Base-by-base conservation (phyloP, 1,284 basidiomycete genomes). In the Microstroma glucosiphilum region DNA sequence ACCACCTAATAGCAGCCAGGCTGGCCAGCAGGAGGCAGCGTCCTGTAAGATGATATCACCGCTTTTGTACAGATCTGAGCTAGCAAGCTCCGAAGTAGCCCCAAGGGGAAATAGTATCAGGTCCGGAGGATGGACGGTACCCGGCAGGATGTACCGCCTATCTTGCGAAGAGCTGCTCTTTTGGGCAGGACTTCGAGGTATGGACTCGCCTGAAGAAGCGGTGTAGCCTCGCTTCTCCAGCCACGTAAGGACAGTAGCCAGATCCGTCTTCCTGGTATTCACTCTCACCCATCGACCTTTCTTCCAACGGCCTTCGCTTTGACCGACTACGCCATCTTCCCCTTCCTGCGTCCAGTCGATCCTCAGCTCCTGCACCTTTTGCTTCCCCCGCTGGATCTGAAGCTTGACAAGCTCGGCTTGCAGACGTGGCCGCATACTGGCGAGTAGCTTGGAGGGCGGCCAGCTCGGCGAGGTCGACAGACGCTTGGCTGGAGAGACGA, bases 21-120 rank as follows among this genome's bases (percentile, higher is more conserved):
- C 92, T 9, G 96, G 92, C 78, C 98, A 92, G 81, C 96, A 99
- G 56, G 90, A 92, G 13, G 96, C 94, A 79, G 97, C 94, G 80
- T 99, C 96, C 80, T 99, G 96, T 9, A 97, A 82, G 62, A 99
- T 92, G 40, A 98, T 81, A 71, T 86, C 87, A 40, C 90, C 90
- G n/a, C 83, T 80, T 63, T 82, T 82, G 80, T 91, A 93, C 2
- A 86, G 71, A 17, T 67, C 63, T 37, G 62, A 61, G 1, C 51
- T 53, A 40, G 76, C 40, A 11, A 79, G 56, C 13, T 60, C 53
- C n/a, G 76, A 69, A 6, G 74, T 79, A 1, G 69, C 65, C 9
- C 63, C 63, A 3, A 88, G 85, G 61, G 88, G 84, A 75, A 96
- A 93, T 25, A 87, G 83, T 37, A 96, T 82, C 26, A 97, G 85